Evolutionary conservation across 2,329 filamentous ascomycete species (phyloP).

Genomic region (Phyllosticta citrichinensis): DNA sequence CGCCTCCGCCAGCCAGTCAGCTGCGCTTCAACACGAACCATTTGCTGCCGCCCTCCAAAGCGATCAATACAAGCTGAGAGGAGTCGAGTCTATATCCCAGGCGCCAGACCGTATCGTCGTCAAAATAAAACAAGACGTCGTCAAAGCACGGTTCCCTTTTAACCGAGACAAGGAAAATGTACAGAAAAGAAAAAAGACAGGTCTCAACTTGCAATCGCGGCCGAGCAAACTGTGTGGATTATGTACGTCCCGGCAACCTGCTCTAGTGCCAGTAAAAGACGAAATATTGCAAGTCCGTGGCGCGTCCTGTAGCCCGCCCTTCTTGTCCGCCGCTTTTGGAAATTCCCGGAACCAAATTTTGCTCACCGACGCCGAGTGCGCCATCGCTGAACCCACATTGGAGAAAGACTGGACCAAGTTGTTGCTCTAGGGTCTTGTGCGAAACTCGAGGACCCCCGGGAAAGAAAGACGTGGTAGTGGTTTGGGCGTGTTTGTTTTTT

Average conservation of each 20-base stretch:
- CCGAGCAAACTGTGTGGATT: not conserved
- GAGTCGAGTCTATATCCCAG: not conserved
- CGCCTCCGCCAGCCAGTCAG: not conserved
- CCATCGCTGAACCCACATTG: not conserved
- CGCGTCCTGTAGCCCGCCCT: not conserved
- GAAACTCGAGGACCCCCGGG: not conserved
- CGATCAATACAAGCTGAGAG: not conserved
- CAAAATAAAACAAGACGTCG: not conserved
- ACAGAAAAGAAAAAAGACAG: not conserved
- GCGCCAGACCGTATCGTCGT: not conserved
- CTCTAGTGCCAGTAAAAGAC: not conserved
- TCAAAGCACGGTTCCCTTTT: not conserved
- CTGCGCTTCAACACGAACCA: not conserved
- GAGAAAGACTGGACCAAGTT: not conserved
- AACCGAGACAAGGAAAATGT: not conserved
- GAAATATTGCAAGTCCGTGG: not conserved
- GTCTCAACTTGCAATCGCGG: not conserved
- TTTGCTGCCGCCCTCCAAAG: not conserved
- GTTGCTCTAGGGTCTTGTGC: not conserved
- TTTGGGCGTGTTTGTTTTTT: not conserved
- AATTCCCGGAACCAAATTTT: not conserved
- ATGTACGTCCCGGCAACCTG: not conserved
- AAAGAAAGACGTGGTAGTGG: not conserved
- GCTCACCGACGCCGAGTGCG: not conserved
- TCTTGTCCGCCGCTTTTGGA: not conserved